Conservation (phyloP, 2,329 filamentous ascomycete species). For the Neofusicoccum parvum region DNA sequence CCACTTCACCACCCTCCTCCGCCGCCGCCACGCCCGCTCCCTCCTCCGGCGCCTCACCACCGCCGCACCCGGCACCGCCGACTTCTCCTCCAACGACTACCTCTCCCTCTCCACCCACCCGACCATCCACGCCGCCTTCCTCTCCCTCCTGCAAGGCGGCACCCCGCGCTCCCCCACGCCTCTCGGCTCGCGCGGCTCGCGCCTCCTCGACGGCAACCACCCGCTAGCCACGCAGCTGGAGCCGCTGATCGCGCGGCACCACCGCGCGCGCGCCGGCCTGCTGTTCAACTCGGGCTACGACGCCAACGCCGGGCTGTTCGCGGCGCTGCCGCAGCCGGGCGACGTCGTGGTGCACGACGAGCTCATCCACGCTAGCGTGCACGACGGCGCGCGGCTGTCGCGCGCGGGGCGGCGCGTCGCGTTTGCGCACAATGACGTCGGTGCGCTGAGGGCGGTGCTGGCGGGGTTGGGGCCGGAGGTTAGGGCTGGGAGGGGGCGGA, state of each 20-base stretch:
- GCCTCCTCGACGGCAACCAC: constrained; percentile 68
- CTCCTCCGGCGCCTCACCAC: constrained; percentile 37
- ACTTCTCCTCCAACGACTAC: constrained; percentile 70
- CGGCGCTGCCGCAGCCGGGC: constrained; percentile 49
- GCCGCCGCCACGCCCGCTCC: constrained; percentile 41
- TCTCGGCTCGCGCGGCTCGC: constrained; percentile 61
- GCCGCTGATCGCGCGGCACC: constrained; percentile 59
- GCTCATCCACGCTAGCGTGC: constrained; percentile 75
- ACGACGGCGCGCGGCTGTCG: constrained; percentile 73
- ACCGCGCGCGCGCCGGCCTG: constrained; percentile 59
- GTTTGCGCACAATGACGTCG: constrained; percentile 62
- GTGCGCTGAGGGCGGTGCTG: constrained; percentile 35
- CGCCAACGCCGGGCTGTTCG: constrained; percentile 52
- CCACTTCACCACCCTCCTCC: constrained; percentile 36
- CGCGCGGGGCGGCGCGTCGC: constrained; percentile 46
- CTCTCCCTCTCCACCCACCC: constrained; percentile 58
- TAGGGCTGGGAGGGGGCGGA: constrained; percentile 35
- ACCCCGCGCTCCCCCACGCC: background rate
- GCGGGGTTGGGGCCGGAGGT: constrained; percentile 29
- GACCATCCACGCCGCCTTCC: constrained; percentile 50
- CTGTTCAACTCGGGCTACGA: constrained; percentile 62
- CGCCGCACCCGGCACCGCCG: constrained; percentile 40
- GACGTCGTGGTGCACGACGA: constrained; percentile 70
- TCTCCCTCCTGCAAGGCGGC: constrained; percentile 46
- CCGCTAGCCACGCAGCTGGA: constrained; percentile 62